Evolutionary conservation across 2,329 filamentous ascomycete species (phyloP), one percentile per base, ranked within the genome.

Genomic region (Xylaria multiplex): DNA sequence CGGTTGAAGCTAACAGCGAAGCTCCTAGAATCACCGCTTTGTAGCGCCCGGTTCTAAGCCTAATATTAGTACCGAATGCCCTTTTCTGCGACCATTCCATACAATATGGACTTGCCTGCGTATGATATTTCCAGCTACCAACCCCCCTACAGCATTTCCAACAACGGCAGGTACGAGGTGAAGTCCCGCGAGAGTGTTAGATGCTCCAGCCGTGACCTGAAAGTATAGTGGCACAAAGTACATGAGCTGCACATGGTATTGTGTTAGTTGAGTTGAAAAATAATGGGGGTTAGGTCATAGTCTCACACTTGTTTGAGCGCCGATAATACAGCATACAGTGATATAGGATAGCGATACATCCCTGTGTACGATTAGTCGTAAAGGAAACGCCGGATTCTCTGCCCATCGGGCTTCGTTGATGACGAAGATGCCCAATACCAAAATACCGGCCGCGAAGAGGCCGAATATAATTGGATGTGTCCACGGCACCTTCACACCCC

Each of bases 161-260:
- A 86, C 77, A 0, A 93, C 89, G 0, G 90, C 87, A 0, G 90
- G 90, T 46, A 92, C 82, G 0, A 93, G 79, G 70, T 91, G 88
- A 0, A 85, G 77, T 0, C 85, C 85, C 0, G 90, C 88, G 1
- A 80, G 78, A 0, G 89, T 88, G 50, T 85, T 87, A 0, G 86
- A 87, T 2, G 83, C 84, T 0, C 81, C 79, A 5, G 84, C 79
- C 0, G 89, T 89, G 0, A 90, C 84, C 64, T 91, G 87, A 69
- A 92, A 93, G 77, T 92, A 92, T 0, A 92, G 77, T 0, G 90
- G 90, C 0, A 92, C 84, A 0, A 85, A 84, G 60, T 88, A 89
- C 85, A 91, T 88, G 73, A 89, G 81, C 77, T 83, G 3, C 2
- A 19, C 24, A 5, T 22, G 16, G 6, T 2, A 22, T 37, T 65